These are phyloP conservation scores for Barnettozyma populi DNA, from an alignment of 805 yeast genomes.

Conservation along the genomic window DNA sequence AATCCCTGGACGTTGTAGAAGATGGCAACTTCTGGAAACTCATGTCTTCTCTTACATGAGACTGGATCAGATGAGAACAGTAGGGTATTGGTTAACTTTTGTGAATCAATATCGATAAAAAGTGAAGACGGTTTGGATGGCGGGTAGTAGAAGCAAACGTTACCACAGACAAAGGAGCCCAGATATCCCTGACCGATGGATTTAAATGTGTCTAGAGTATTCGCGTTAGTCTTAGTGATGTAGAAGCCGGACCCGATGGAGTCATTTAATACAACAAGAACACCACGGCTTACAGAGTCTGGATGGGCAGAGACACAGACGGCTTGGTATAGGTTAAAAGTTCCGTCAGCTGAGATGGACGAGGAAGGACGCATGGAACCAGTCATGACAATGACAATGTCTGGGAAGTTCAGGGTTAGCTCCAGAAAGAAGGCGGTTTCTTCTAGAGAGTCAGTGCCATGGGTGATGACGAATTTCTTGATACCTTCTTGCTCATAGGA, in stretches of 20 bases:
- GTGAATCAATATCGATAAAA: constrained; percentile 33
- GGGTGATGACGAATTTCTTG: constrained; percentile 63
- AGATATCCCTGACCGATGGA: constrained; percentile 63
- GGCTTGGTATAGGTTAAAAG: constrained; percentile 68
- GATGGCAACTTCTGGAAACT: constrained; percentile 43
- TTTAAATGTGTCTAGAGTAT: constrained; percentile 65
- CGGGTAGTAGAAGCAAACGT: constrained; percentile 60
- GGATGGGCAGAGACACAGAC: constrained; percentile 53
- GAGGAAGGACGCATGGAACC: constrained; percentile 76
- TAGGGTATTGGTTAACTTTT: constrained; percentile 13
- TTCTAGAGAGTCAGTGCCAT: constrained; percentile 66
- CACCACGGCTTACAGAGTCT: constrained; percentile 51
- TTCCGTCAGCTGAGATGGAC: constrained; percentile 65
- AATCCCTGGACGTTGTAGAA: constrained; percentile 60
- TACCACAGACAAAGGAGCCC: constrained; percentile 64
- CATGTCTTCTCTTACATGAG: constrained; percentile 23
- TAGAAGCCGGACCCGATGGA: constrained; percentile 66
- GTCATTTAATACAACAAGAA: constrained; percentile 61
- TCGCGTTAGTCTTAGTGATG: constrained; percentile 66
- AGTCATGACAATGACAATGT: constrained; percentile 58
- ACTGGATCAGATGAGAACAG: constrained; percentile 23
- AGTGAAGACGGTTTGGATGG: constrained; percentile 47
- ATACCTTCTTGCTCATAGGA: constrained; percentile 37
- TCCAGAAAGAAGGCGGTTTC: constrained; percentile 66
- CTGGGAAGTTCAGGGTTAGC: constrained; percentile 37